These are phyloP conservation scores for Solanum pinnatisectum DNA, from an alignment of 257 asterid genomes.

Conservation along the genomic window DNA sequence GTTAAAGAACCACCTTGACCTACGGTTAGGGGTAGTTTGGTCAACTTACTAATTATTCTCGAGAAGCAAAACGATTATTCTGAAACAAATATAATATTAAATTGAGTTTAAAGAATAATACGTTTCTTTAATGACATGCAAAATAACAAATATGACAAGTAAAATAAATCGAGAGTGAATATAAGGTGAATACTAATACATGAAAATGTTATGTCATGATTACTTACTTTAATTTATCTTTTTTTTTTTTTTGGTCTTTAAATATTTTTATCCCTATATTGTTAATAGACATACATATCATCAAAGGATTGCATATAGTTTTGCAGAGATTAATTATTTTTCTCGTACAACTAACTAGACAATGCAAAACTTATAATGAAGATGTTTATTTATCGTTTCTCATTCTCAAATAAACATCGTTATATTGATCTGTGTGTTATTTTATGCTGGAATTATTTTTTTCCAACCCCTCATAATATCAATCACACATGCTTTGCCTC, in stretches of 20 bases:
- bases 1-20: not conserved
- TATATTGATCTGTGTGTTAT: not conserved
- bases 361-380: not conserved
- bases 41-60: not conserved
- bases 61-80: too few species aligned
- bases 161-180: too few species aligned
- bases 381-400: not conserved
- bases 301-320: not conserved
- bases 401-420: not conserved
- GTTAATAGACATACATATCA: not conserved
- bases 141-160: too few species aligned
- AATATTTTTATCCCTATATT: not conserved
- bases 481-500: constrained; percentile 31
- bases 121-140: not conserved
- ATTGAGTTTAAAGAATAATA: too few species aligned
- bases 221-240: not conserved
- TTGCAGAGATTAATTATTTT: too few species aligned
- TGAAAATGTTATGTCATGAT: not conserved
- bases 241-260: too few species aligned
- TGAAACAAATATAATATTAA: too few species aligned
- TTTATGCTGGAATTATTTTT: not conserved
- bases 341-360: not conserved
- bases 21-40: not conserved
- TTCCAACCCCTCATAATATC: not conserved
- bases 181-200: too few species aligned